A percentile compares a stretch with the other conserved stretches of the same genome.
Conservation (phyloP, 257 asterid genomes). For the Craterostigma plantagineum region DNA sequence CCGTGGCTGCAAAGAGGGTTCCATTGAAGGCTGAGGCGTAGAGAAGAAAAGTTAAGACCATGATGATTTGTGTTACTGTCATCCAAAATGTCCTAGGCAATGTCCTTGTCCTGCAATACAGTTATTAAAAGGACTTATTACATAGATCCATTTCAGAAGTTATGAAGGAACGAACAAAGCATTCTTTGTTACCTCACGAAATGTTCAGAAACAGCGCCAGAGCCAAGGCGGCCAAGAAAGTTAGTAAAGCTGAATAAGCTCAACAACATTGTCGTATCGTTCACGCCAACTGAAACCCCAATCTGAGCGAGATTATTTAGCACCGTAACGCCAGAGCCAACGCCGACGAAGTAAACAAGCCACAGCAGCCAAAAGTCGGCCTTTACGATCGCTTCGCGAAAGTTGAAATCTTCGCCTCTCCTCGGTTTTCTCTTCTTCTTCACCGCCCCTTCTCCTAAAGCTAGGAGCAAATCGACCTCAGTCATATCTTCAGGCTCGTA, state of each 20-base stretch:
- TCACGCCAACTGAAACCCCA: conserved; percentile 51
- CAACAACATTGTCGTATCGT: conserved; percentile 44
- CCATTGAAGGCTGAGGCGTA: conserved; percentile 74
- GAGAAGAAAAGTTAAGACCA: conserved; percentile 64
- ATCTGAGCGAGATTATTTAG: conserved; percentile 86
- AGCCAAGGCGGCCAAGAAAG: conserved; percentile 79
- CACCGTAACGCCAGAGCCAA: conserved; percentile 82
- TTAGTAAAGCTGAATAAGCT: conserved; percentile 90
- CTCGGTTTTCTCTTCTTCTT: conserved; percentile 66
- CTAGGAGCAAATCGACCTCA: conserved; percentile 61
- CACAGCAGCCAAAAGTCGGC: conserved; percentile 97
- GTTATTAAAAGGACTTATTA: no score
- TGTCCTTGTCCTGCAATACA: conserved; percentile 41
- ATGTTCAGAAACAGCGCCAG: conserved; percentile 78
- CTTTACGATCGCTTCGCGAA: conserved; percentile 71
- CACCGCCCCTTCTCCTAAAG: conserved; percentile 95
- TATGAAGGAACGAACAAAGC: not conserved
- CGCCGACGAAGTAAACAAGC: conserved; percentile 74
- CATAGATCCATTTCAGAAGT: no score
- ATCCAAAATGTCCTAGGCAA: conserved; percentile 82
- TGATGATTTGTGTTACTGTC: conserved; percentile 51
- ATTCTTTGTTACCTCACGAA: conserved; percentile 58
- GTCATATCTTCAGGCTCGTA: conserved; percentile 51
- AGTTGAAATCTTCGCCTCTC: conserved; percentile 90
- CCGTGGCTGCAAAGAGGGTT: conserved; percentile 67